Percentiles rank a stretch among this genome's conserved stretches.
Conservation (phyloP, 306 rosid genomes). For the Quercus cerris region DNA sequence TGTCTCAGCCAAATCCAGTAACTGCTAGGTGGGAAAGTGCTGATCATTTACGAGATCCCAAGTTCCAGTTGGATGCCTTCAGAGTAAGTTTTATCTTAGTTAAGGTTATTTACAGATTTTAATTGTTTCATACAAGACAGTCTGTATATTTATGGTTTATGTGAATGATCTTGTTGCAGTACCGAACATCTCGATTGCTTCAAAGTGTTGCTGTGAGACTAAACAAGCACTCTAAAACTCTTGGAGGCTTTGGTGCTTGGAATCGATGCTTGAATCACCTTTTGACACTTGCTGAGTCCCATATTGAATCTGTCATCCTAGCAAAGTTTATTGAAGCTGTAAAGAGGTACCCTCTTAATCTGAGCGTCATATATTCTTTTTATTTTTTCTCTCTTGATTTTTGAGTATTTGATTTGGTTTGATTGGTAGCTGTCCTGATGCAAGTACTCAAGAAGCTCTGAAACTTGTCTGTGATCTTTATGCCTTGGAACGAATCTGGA, state of each 20-base stretch:
- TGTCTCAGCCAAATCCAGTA: conserved; percentile 96
- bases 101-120: not conserved
- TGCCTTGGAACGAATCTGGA: conserved; percentile 94
- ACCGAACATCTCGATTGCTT: conserved; percentile 92
- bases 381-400: not conserved
- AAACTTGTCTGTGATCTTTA: conserved; percentile 91
- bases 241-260: conserved; percentile 93
- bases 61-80: conserved; percentile 96
- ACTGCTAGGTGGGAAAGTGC: conserved; percentile 89
- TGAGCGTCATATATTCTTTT: conserved; percentile 8
- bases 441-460: conserved; percentile 75
- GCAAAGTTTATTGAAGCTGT: conserved; percentile 86
- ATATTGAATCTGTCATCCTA: conserved; percentile 85
- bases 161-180: conserved; percentile 45
- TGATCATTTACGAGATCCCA: conserved; percentile 84
- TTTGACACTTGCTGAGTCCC: conserved; percentile 92
- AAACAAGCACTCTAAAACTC: conserved; percentile 78
- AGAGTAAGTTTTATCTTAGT: conserved; percentile 63
- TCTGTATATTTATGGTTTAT: conserved; percentile 5
- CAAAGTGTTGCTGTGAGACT: conserved; percentile 86
- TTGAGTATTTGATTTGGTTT: conserved; percentile 19
- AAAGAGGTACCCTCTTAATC: conserved; percentile 53
- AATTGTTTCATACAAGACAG: not conserved
- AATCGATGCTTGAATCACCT: conserved; percentile 97
- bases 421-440: conserved; percentile 66